Evolutionary conservation across 345 rosid genomes (phyloP).

Genomic region (Adansonia digitata): DNA sequence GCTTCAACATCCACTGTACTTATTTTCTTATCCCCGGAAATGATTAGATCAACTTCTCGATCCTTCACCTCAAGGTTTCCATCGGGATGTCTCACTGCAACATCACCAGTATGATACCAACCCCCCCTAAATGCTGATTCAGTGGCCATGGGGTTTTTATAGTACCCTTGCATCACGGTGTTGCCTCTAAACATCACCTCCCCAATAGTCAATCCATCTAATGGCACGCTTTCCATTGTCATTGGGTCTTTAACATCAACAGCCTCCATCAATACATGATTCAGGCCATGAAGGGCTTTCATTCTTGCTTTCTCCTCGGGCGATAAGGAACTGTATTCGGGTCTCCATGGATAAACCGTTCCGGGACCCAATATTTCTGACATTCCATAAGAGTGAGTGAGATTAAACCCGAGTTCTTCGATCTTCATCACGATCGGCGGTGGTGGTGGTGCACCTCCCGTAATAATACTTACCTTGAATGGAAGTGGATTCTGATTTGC

Average conservation of each 20-base stretch:
- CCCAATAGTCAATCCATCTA: background rate
- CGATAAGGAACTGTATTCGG: background rate
- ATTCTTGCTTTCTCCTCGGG: background rate
- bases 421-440: background rate
- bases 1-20: background rate
- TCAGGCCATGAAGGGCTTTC: background rate
- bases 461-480: background rate
- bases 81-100: background rate
- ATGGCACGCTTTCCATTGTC: background rate
- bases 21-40: background rate
- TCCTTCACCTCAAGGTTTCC: background rate
- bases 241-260: background rate
- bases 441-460: background rate
- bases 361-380: background rate
- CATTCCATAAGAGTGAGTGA: constrained; percentile 7
- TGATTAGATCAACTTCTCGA: background rate
- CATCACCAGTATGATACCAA: background rate
- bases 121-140: background rate
- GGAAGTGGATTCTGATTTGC: background rate
- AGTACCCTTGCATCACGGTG: background rate
- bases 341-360: background rate
- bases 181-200: constrained; percentile 4
- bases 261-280: background rate
- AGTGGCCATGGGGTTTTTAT: background rate
- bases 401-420: background rate